Base-by-base conservation (phyloP, 495 filamentous ascomycete genomes). In the Lophiotrema nucula region DNA sequence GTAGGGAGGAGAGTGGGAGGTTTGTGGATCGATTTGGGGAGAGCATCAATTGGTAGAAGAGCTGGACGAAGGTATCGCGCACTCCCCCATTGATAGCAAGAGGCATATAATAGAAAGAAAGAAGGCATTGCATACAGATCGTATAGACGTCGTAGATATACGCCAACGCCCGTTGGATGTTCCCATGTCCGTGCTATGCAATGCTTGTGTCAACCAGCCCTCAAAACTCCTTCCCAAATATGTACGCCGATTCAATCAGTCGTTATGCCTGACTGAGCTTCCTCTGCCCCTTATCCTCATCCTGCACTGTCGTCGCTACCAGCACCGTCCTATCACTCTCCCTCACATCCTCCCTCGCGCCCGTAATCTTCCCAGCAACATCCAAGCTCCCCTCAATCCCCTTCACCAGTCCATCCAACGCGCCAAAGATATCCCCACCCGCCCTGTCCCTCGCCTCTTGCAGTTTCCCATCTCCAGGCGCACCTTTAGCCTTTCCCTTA, bases 21-120 rank as follows among this genome's bases (percentile, higher is more conserved):
- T 76, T 73, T 41, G 62, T 74, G 28, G 74, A 77, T 66, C 56
- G 73, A 28, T 76, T 67, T 54, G 74, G 71, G 2, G 39, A 48
- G 22, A 52, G 53, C 12, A 72, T 76, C 19, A 58, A 47, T 25
- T 77, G 72, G 74, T 76, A 54, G 27, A 21, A 23, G 21, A 19
- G 43, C 11, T 22, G 11, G 22, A 51, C n/a, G 28, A 51, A 39
- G 21, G 27, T 13, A 26, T 23, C 26, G 11, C 11, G n/a, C n/a
- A n/a, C n/a, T n/a, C n/a, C n/a, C n/a, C n/a, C n/a, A n/a, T n/a
- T n/a, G n/a, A n/a, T n/a, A n/a, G n/a, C n/a, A n/a, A n/a, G n/a
- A n/a, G n/a, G n/a, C n/a, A n/a, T n/a, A n/a, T n/a, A n/a, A n/a
- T n/a, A n/a, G n/a, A n/a, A n/a, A n/a, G n/a, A n/a, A n/a, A n/a